Evolutionary conservation across 2,329 filamentous ascomycete species (phyloP).

Genomic region (Talaromyces amestolkiae): DNA sequence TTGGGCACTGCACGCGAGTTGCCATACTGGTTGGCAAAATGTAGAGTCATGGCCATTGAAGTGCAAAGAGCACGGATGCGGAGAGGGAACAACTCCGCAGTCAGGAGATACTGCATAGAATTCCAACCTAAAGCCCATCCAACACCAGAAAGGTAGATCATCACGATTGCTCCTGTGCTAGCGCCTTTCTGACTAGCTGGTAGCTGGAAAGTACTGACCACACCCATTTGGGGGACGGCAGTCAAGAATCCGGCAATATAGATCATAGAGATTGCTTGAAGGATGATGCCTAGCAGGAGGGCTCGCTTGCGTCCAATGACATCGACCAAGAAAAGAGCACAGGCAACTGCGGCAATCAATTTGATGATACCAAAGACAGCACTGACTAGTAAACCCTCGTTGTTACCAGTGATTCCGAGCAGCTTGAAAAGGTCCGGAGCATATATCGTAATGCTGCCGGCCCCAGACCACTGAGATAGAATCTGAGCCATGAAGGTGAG

Average conservation of each 20-base stretch:
- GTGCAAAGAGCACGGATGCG: constrained; percentile 69
- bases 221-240: constrained; percentile 57
- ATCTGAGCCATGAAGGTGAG: neutral
- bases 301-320: constrained; percentile 19
- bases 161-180: constrained; percentile 66
- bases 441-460: constrained; percentile 23
- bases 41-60: constrained; percentile 71
- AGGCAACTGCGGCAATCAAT: constrained; percentile 17
- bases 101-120: constrained; percentile 74
- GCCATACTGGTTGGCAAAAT: constrained; percentile 77
- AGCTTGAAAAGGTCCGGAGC: constrained; percentile 21
- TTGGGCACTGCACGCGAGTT: constrained; percentile 72
- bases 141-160: constrained; percentile 71
- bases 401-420: constrained; percentile 19
- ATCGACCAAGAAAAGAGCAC: constrained; percentile 23
- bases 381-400: constrained; percentile 22
- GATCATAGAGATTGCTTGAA: neutral
- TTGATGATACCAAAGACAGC: constrained; percentile 23
- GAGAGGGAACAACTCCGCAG: constrained; percentile 73
- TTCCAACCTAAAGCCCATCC: constrained; percentile 62
- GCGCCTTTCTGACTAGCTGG: constrained; percentile 50
- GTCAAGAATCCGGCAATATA: constrained; percentile 41
- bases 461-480: constrained; percentile 3
- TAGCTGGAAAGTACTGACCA: constrained; percentile 30
- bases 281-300: neutral